Base-by-base conservation (phyloP, 2,329 filamentous ascomycete genomes). In the Penicillium sp. region DNA sequence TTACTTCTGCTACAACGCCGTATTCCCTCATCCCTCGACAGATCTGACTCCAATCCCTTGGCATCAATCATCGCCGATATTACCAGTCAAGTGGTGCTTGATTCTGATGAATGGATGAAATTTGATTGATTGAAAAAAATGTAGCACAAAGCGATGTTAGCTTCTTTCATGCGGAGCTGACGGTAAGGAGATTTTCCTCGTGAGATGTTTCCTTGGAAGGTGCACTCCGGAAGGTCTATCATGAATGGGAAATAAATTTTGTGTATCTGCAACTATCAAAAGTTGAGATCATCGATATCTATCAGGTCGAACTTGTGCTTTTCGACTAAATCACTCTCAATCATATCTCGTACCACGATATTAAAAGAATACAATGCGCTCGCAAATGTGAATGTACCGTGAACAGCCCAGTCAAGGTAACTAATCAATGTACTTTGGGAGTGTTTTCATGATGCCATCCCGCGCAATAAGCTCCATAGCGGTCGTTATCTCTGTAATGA, bases 381-480 rank as follows among this genome's bases (percentile, higher is more conserved):
- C 33, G 31, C 22, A 39, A 24, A 22, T 22, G 35, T 19, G 2
- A 21, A 29, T 49, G 19, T 37, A 49, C 48, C 29, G 31, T 37
- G 21, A 33, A 35, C 33, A 41, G 14, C 16, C 35, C 31, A 33
- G 31, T 33, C 31, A 13, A 33, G 26, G 55, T 41, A 44, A 56
- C 68, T 58, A 73, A 47, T 77, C 68, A 59, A 81, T 69, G 62
- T 82, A 82, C 72, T 82, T 80, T 60, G 79, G 75, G 52, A 83
- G 68, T 1, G 80, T 81, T 53, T 77, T 79, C 71, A 82, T 65
- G 31, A 81, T 73, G 27, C 81, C 81, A 46, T 82, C 79, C 63
- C 73, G 69, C 54, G 70, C 63, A 55, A 83, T 79, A 33, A 75
- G 72, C 64, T 79, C 74, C 74, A 83, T 76, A 1, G 79, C 79